Evolutionary conservation across 345 rosid genomes (phyloP).

Genomic region (Heritiera fomes): DNA sequence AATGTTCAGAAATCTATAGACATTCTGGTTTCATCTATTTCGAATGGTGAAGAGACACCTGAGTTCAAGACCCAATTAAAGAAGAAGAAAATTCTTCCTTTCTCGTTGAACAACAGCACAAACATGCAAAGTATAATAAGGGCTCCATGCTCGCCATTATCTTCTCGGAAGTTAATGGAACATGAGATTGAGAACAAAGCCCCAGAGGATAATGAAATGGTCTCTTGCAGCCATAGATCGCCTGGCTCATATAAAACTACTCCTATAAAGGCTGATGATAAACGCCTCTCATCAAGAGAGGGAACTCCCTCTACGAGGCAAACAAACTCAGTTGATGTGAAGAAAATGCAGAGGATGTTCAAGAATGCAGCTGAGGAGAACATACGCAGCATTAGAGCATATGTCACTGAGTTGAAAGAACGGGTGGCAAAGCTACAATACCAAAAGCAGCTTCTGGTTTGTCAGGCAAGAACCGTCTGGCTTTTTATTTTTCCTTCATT

Average conservation of each 20-base stretch:
- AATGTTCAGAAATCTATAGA: constrained; percentile 80
- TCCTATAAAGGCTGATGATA: constrained; percentile 42
- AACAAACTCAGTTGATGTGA: constrained; percentile 77
- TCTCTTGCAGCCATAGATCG: constrained; percentile 35
- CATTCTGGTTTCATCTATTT: constrained; percentile 62
- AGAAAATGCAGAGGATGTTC: constrained; percentile 90
- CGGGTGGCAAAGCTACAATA: constrained; percentile 95
- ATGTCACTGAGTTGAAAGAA: constrained; percentile 87
- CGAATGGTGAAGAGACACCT: constrained; percentile 49
- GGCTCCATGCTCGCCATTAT: constrained; percentile 79
- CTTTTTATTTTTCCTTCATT: not conserved
- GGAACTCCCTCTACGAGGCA: constrained; percentile 56
- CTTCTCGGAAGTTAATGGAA: constrained; percentile 54
- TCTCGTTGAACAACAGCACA: constrained; percentile 60
- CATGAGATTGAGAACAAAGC: constrained; percentile 61
- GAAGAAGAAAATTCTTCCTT: constrained; percentile 66
- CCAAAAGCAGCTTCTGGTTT: constrained; percentile 95
- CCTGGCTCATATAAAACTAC: constrained; percentile 36
- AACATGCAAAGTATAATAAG: constrained; percentile 76
- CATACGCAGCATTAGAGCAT: constrained; percentile 72
- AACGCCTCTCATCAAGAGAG: constrained; percentile 50
- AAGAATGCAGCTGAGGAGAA: constrained; percentile 96
- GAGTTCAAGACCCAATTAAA: constrained; percentile 56
- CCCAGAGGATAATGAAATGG: constrained; percentile 48
- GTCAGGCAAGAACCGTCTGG: constrained; percentile 59